A percentile compares a stretch with the other conserved stretches of the same genome.
These are phyloP conservation scores for Allomyces arbusculus DNA, from an alignment of 192 early-diverging fungal species.

Conservation along the genomic window DNA sequence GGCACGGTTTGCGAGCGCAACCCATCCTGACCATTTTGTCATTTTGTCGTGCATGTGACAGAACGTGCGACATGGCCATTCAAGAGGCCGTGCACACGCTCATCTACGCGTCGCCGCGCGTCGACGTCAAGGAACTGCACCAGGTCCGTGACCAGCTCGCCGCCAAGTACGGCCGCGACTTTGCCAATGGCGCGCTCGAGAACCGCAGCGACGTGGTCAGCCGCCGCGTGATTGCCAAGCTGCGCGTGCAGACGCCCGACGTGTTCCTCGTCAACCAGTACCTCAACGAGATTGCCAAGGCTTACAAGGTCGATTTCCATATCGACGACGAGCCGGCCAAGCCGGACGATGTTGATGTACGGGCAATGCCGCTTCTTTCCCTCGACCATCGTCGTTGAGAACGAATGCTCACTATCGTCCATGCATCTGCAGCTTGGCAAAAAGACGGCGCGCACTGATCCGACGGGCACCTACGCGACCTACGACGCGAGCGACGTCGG, in stretches of 20 bases:
- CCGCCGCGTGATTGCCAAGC: conserved; percentile 43
- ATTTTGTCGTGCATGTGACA: conserved; percentile 9
- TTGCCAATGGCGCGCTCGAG: conserved; percentile 49
- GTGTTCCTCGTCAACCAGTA: conserved; percentile 60
- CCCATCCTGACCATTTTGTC: not conserved
- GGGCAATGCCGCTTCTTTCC: no score
- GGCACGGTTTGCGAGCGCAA: not conserved
- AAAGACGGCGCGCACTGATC: no score
- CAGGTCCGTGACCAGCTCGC: conserved; percentile 58
- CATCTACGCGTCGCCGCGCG: conserved; percentile 73
- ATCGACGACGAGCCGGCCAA: no score
- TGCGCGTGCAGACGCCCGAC: conserved; percentile 59
- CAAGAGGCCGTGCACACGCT: conserved; percentile 71
- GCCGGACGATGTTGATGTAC: no score
- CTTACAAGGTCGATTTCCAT: conserved; percentile 54
- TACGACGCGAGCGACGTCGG: not conserved
- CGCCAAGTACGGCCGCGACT: conserved; percentile 66
- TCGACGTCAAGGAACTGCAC: conserved; percentile 65
- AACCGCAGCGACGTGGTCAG: conserved; percentile 56
- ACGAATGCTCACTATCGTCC: no score
- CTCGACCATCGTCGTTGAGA: no score
- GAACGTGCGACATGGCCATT: conserved; percentile 59
- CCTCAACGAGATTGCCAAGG: conserved; percentile 67
- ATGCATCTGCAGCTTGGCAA: no score
- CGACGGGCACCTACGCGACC: not conserved